These are phyloP conservation scores for Epichloe gansuensis DNA, from an alignment of 2,329 filamentous ascomycete genomes.

Conservation along the genomic window DNA sequence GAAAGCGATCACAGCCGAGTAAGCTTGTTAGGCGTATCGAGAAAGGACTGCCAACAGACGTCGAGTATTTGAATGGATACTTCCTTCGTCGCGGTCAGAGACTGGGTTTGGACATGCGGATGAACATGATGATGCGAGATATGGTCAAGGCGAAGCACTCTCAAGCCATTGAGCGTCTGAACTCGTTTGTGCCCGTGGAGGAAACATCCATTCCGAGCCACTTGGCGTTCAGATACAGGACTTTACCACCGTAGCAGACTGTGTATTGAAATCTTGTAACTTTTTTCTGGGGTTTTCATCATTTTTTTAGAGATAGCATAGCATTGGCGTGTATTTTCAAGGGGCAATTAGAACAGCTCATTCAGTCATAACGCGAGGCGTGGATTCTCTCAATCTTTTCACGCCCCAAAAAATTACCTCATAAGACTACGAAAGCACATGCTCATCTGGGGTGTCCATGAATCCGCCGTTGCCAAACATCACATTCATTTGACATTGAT, in stretches of 20 bases:
- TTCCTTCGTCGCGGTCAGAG: slow-evolving; percentile 62
- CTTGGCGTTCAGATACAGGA: slow-evolving; percentile 13
- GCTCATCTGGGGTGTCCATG: background rate
- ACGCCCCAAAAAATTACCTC: too few relatives aligned
- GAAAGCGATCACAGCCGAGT: slow-evolving; percentile 39
- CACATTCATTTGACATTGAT: background rate
- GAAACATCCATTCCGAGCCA: slow-evolving; percentile 20
- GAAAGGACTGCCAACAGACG: slow-evolving; percentile 53
- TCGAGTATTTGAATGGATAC: slow-evolving; percentile 83
- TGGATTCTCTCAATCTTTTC: too few relatives aligned
- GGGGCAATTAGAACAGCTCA: background rate
- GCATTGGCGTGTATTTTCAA: slow-evolving; percentile 4
- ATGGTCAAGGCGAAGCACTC: slow-evolving; percentile 59
- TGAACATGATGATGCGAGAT: slow-evolving; percentile 61
- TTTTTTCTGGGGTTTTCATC: background rate
- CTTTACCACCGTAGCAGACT: slow-evolving; percentile 1
- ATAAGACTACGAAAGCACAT: background rate
- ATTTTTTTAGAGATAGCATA: slow-evolving; percentile 3
- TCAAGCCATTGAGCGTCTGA: slow-evolving; percentile 19
- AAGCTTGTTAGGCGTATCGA: slow-evolving; percentile 57
- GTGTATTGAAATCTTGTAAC: background rate
- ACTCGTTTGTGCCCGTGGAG: slow-evolving; percentile 22
- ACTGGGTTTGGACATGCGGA: slow-evolving; percentile 56
- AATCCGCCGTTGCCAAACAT: background rate
- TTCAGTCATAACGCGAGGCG: too few relatives aligned